Base-by-base conservation (phyloP, 176 grass and related monocot genomes). In the Neostapfia colusana region DNA sequence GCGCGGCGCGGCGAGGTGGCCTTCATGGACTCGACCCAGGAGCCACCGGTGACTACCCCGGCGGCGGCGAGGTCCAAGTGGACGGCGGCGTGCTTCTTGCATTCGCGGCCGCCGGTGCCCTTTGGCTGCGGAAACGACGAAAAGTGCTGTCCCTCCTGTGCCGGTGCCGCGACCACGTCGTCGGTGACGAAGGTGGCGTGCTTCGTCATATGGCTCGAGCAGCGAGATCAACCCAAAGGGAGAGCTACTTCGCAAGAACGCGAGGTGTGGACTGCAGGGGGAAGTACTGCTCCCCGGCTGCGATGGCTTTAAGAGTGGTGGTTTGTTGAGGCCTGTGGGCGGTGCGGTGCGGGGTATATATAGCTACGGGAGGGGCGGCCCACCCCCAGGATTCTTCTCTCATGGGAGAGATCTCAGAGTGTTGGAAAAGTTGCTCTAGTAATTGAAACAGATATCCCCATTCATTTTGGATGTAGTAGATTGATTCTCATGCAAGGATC, bases 1-100 rank as follows among this genome's bases (percentile, higher is more conserved):
- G 45, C 76, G 24, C 66, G 74, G 25, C 88, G 91, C 0, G 94
- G 94, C 18, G 93, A 93, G 27, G 90, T 89, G 43, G 84, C 83
- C 73, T 69, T 90, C 84, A 89, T 91, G 26, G 88, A 75, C 59
- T 93, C 93, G 8, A 87, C 8, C 81, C 42, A 81, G 10, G 79
- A 82, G 28, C 72, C 82, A 5, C 60, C 58, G 43, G 20, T 67
- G 5, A 26, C 65, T 31, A 49, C 24, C 15, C 67, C 67, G 0
- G 28, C 12, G 61, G 20, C 44, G 31, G 7, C 43, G 74, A 45
- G 11, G 59, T 88, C 89, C 59, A 61, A 10, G 6, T 36, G 18
- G 17, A 42, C 59, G 3, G 60, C 60, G 61, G 60, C 75, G 12
- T 36, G 9, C 73, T 70, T 84, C 80, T 65, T 76, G 45, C 76